Evolutionary conservation across 2,329 filamentous ascomycete species (phyloP), one percentile per base, ranked within the genome.

Genomic region (Arthrobotrys sphaeroides): DNA sequence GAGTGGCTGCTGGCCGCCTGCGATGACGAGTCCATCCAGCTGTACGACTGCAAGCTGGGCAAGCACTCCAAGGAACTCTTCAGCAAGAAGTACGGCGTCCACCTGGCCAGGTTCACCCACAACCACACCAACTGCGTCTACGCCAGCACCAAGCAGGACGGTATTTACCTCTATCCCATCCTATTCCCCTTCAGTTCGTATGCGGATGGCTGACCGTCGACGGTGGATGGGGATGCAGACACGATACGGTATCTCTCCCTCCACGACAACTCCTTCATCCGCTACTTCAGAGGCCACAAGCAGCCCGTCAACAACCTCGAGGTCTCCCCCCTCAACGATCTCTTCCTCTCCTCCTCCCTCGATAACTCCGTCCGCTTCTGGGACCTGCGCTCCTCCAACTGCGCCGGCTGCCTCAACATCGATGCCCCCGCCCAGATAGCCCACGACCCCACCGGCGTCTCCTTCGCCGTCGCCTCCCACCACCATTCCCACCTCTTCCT

Each of bases 51-150:
- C 77, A 92, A 91, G 80, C 93, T 97, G 78, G 95, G 95, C 3
- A 91, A 91, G 75, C 90, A 93, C 79, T 91, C 93, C 51, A 98
- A 98, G 84, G 90, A 90, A 73, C 87, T 97, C 51, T 89, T 96
- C 60, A 96, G 92, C 84, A 96, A 98, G 82, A 99, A 99, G 82
- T 99, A 99, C 80, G 95, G 95, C 73, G 93, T 93, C 16, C 95
- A 97, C 82, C 87, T 97, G 67, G 95, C 95, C 38, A 91, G 92
- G 79, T 99, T 98, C 83, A 97, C 94, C 0, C 95, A 98, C 82
- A 91, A 94, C 75, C 90, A 90, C 78, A 92, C 92, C 20, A 94
- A 92, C 81, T 93, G 99, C 81, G 90, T 99, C 73, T 97, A 98
- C 81, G 94, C 95, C 60, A 96, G 92, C 81, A 99, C 95, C 10